Evolutionary conservation across 495 filamentous ascomycete species (phyloP).

Genomic region (Trichoderma orchidacearum): DNA sequence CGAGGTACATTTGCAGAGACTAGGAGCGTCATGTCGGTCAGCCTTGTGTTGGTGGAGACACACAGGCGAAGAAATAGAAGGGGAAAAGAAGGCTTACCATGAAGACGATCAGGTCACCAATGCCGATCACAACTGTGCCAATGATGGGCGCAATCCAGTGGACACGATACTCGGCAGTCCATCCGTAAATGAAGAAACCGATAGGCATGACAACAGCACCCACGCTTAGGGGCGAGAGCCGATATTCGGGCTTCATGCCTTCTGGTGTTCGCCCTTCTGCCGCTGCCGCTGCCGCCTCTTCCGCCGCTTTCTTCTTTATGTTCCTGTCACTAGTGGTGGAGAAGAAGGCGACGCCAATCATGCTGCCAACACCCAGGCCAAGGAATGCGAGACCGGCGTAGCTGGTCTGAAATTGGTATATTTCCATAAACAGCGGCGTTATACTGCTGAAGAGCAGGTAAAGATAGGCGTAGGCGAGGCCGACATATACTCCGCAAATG

Average conservation of each 20-base stretch:
- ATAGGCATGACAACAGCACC: slow-evolving; percentile 32
- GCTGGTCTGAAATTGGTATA: slow-evolving; percentile 29
- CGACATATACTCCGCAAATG: slow-evolving; percentile 55
- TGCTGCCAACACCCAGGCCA: slow-evolving; percentile 22
- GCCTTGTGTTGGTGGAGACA: slow-evolving; percentile 23
- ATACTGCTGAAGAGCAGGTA: slow-evolving; percentile 65
- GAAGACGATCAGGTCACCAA: slow-evolving; percentile 31
- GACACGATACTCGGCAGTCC: slow-evolving; percentile 16
- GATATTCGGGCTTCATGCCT: slow-evolving; percentile 30
- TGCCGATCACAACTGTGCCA: slow-evolving; percentile 24
- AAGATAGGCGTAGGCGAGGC: slow-evolving; percentile 57
- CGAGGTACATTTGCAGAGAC: slow-evolving; percentile 22
- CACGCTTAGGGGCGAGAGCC: slow-evolving; percentile 34
- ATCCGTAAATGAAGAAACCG: slow-evolving; percentile 37
- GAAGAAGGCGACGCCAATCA: slow-evolving; percentile 18
- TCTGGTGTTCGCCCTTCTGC: slow-evolving; percentile 9
- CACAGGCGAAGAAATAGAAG: slow-evolving; percentile 26
- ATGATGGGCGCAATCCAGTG: slow-evolving; percentile 39
- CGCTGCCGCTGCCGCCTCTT: slow-evolving; percentile 14
- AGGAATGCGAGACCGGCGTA: slow-evolving; percentile 24
- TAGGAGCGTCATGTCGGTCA: slow-evolving; percentile 23
- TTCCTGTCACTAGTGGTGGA: slow-evolving; percentile 17
- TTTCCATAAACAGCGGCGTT: slow-evolving; percentile 38
- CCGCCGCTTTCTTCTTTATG: slow-evolving; percentile 14
- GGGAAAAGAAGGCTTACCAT: slow-evolving; percentile 30